Evolutionary conservation across 2,329 filamentous ascomycete species (phyloP).

Genomic region (Colletotrichum godetiae): DNA sequence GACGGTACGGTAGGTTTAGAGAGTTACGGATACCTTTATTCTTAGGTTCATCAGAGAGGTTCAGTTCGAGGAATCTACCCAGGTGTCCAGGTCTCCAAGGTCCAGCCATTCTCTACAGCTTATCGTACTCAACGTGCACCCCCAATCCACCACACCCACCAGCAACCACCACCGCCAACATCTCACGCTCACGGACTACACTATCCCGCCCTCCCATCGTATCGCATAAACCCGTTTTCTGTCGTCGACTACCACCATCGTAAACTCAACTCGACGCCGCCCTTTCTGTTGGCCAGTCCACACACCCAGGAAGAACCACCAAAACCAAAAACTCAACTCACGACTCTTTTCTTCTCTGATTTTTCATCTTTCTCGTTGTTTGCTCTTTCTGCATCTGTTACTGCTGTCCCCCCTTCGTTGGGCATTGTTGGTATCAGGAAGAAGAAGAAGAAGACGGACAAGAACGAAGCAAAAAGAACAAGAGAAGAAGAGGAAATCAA

Average conservation of each 20-base stretch:
- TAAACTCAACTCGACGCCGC: not conserved
- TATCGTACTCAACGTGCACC: conserved; percentile 20
- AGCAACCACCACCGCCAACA: not conserved
- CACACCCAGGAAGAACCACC: not conserved
- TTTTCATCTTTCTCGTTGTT: not conserved
- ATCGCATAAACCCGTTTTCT: not conserved
- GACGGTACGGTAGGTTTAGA: conserved; percentile 35
- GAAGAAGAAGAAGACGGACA: not conserved
- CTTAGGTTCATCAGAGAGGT: conserved; percentile 11
- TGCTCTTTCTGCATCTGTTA: conserved; percentile 8
- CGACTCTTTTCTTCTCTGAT: not conserved
- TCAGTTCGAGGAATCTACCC: conserved; percentile 8
- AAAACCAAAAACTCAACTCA: not conserved
- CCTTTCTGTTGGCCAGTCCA: conserved; percentile 15
- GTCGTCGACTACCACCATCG: not conserved
- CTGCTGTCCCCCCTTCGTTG: conserved; percentile 3
- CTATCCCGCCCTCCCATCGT: not conserved
- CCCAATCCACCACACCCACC: not conserved
- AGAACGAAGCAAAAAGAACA: not conserved
- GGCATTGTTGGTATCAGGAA: conserved; percentile 13
- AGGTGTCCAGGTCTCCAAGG: conserved; percentile 11
- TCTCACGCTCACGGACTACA: not conserved
- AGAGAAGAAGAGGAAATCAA: not conserved
- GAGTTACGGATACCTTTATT: conserved; percentile 21
- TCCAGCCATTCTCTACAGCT: conserved; percentile 29